Evolutionary conservation across 2,329 filamentous ascomycete species (phyloP).

Genomic region (Penicillium expansum): DNA sequence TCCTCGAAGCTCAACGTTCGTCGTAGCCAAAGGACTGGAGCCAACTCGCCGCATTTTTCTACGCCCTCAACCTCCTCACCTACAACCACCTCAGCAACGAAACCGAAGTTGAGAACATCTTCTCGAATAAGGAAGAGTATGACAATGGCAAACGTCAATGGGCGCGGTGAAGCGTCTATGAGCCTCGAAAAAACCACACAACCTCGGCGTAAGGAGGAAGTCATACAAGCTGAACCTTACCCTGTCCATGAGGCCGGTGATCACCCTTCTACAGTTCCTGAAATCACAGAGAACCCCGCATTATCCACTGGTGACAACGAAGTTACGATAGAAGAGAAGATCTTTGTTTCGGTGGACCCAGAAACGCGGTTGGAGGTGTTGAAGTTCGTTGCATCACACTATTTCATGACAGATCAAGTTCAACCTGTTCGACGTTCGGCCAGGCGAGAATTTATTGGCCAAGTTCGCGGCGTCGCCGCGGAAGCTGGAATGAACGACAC

Average conservation of each 20-base stretch:
- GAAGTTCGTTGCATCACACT: not conserved
- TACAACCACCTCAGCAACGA: not conserved
- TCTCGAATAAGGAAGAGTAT: not conserved
- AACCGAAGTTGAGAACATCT: not conserved
- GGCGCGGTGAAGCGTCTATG: not conserved
- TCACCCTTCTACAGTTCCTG: not conserved
- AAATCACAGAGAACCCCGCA: not conserved
- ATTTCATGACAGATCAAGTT: not conserved
- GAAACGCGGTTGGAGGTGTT: not conserved
- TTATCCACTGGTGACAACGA: not conserved
- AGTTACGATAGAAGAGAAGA: not conserved
- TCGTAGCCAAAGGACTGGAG: not conserved
- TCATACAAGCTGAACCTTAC: not conserved
- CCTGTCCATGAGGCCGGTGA: not conserved
- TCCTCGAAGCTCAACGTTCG: not conserved
- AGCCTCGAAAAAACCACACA: not conserved
- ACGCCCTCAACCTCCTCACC: not conserved
- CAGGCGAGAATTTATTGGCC: constrained; percentile 12
- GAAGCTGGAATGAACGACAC: constrained; percentile 17
- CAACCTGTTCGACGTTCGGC: not conserved
- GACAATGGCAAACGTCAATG: not conserved
- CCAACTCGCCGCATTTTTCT: not conserved
- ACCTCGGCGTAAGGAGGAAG: not conserved
- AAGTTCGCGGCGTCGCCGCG: constrained; percentile 19
- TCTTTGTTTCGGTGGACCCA: not conserved